phyloP scores from a whole-genome alignment of 2,329 filamentous ascomycete genomes.

The Alternaria brassicicola region DNA sequence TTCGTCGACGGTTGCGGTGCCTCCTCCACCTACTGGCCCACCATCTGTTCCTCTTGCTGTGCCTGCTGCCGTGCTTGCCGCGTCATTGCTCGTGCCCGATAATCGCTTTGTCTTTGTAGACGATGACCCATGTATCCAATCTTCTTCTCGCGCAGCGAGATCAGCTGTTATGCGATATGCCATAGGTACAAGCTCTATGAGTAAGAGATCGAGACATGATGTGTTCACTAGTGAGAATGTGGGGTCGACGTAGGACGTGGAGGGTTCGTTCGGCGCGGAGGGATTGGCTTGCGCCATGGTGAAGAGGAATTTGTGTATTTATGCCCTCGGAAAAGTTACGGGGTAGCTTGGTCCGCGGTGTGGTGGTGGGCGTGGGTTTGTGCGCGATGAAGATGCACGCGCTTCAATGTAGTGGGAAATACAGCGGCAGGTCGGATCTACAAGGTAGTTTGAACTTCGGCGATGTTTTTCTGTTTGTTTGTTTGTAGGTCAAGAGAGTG shows the following conservation, averaged over 20 bases:
- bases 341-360: background rate
- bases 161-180: constrained; percentile 84
- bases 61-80: constrained; percentile 35
- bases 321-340: background rate
- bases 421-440: background rate
- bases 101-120: constrained; percentile 22
- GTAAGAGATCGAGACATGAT: constrained; percentile 88
- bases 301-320: background rate
- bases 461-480: background rate
- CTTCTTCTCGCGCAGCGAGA: constrained; percentile 61
- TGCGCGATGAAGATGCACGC: background rate
- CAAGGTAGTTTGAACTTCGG: background rate
- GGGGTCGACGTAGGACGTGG: constrained; percentile 66
- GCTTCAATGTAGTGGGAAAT: background rate
- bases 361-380: background rate
- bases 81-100: constrained; percentile 31
- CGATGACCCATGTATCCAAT: constrained; percentile 35
- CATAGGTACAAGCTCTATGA: constrained; percentile 96
- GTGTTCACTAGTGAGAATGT: constrained; percentile 77
- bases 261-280: constrained; percentile 20
- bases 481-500: background rate
- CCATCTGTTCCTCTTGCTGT: constrained; percentile 18
- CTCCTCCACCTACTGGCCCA: constrained; percentile 23
- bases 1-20: constrained; percentile 62
- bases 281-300: constrained; percentile 24